Evolutionary conservation across 2,329 filamentous ascomycete genomes (phyloP), one percentile per base, ranked within the genome.

Genomic region (Fusarium lyarnte): DNA sequence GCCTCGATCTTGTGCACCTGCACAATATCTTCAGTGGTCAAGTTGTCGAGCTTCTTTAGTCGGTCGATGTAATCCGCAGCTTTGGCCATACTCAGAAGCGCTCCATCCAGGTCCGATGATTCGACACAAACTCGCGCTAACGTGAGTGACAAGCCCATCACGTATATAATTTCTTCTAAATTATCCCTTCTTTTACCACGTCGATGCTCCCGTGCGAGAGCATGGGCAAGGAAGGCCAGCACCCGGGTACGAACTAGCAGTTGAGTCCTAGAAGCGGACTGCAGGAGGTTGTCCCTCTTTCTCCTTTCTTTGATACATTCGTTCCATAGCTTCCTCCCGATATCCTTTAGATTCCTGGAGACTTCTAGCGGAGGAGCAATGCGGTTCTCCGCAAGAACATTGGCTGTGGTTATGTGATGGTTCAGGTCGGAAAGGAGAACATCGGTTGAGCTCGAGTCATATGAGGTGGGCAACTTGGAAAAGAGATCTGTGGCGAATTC

Each of bases 141-240:
- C 74, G 91, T 93, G 63, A 97, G 82, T 16, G 90, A 91, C 73
- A 93, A 82, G 76, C 88, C 91, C 78, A 94, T 84, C 25, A 94
- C 79, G 61, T 92, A 88, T 35, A 89, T 78, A 21, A 86, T 77
- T 67, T 87, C 83, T 42, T 77, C 80, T 47, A 75, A 70, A 23
- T 58, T 74, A 25, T 77, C 74, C 49, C 75, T 74, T 27, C 66
- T 76, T 49, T 69, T 74, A 58, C 72, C 64, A 21, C 57, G 74
- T 46, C 78, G 66, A 66, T 63, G 81, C 76, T 74, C 87, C 83
- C 63, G 87, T 6, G 74, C 88, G 46, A 88, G 83, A 46, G 92
- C 89, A 19, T 97, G 83, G 62, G 95, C 80, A 19, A 91, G 82
- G 76, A 93, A 94, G 1, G 93, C 88, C 74, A 95, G 83, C 4